Evolutionary conservation across 768 basidiomycete genomes (phyloP).

Genomic region (Strobilomyces dryophilus): DNA sequence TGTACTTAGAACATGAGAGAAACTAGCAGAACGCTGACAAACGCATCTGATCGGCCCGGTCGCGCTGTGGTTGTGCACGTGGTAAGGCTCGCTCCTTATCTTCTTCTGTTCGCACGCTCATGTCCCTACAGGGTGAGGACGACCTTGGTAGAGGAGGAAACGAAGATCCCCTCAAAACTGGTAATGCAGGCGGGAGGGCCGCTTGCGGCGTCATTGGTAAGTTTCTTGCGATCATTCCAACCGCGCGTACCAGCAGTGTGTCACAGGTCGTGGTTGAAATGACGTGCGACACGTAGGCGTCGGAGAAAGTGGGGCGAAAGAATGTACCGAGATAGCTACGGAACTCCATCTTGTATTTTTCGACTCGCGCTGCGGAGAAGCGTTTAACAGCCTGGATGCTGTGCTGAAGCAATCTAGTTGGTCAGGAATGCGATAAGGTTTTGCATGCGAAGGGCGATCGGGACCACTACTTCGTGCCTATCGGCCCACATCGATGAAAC

Average conservation of each 20-base stretch:
- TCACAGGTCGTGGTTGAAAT: slow-evolving; percentile 20
- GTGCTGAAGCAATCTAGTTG: neutral
- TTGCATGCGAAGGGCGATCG: neutral
- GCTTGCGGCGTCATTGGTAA: slow-evolving; percentile 81
- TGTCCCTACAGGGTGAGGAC: slow-evolving; percentile 54
- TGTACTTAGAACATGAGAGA: neutral
- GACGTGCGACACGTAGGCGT: neutral
- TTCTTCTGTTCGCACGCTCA: slow-evolving; percentile 8
- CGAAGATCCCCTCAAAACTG: slow-evolving; percentile 70
- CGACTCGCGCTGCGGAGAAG: slow-evolving; percentile 11
- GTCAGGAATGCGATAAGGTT: too few relatives aligned
- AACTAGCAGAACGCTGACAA: slow-evolving; percentile 1
- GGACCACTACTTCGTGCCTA: neutral
- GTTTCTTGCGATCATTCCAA: slow-evolving; percentile 7
- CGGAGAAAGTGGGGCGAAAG: neutral
- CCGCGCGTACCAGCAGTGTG: neutral
- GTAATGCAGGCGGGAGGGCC: slow-evolving; percentile 71
- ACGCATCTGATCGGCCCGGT: slow-evolving; percentile 28
- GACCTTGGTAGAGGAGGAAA: slow-evolving; percentile 72
- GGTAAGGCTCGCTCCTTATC: slow-evolving; percentile 31
- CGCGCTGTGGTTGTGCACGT: slow-evolving; percentile 75
- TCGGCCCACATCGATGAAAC: neutral
- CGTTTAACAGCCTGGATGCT: neutral
- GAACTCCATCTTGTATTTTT: slow-evolving; percentile 8
- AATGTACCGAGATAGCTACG: slow-evolving; percentile 4